Conservation (phyloP, 192 early-diverging fungal genomes). For the Coemansia umbellata region DNA sequence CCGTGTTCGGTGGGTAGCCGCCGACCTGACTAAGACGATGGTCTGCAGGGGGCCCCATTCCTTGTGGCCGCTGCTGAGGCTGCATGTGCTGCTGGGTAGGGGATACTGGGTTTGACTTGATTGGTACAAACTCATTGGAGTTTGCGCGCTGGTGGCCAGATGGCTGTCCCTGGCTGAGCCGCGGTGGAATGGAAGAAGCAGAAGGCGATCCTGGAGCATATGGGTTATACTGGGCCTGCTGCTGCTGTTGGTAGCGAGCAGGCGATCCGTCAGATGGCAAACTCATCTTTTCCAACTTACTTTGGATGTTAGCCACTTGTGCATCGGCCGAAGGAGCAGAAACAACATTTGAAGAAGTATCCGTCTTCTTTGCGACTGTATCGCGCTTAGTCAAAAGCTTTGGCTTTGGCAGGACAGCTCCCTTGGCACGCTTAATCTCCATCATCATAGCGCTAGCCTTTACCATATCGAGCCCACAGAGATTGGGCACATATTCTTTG, state of each 20-base stretch:
- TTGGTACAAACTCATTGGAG: constrained; percentile 50
- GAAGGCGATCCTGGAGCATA: background rate
- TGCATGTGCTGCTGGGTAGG: constrained; percentile 45
- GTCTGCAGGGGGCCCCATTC: constrained; percentile 8
- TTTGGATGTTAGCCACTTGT: constrained; percentile 33
- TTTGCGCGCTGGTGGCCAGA: constrained; percentile 32
- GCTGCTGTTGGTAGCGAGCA: constrained; percentile 7
- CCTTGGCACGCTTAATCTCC: constrained; percentile 68
- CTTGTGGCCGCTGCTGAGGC: constrained; percentile 31
- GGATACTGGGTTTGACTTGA: constrained; percentile 37
- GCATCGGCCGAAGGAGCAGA: constrained; percentile 22
- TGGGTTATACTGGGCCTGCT: constrained; percentile 5
- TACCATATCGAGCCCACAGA: constrained; percentile 87
- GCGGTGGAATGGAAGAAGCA: constrained; percentile 25
- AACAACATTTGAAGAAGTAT: background rate
- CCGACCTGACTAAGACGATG: constrained; percentile 37
- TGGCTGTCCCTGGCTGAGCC: constrained; percentile 16
- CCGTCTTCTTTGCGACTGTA: constrained; percentile 38
- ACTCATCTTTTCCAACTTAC: constrained; percentile 31
- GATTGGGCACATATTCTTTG: constrained; percentile 80
- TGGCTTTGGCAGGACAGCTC: constrained; percentile 26
- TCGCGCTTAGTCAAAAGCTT: constrained; percentile 49
- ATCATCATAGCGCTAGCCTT: constrained; percentile 82
- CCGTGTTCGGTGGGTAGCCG: constrained; percentile 44
- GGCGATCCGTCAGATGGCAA: constrained; percentile 13